Percentiles rank a stretch among this genome's conserved stretches.
phyloP scores from a whole-genome alignment of 345 rosid species.

The Pelargonium nanum region DNA sequence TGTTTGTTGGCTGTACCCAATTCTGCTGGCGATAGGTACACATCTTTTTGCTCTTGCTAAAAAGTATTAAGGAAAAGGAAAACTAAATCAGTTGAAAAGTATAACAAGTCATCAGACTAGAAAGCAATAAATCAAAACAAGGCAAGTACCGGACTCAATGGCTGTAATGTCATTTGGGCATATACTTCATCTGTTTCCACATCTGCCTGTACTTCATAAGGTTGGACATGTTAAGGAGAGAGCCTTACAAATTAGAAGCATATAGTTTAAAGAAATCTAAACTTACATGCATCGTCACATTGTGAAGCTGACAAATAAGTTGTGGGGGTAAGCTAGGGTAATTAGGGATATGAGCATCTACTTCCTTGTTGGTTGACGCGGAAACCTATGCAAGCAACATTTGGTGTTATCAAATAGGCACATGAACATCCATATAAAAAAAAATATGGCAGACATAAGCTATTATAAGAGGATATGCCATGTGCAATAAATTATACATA shows the following conservation, averaged over 20 bases:
- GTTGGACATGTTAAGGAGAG: not conserved
- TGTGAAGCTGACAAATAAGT: too few relatives aligned
- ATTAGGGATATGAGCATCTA: conserved; percentile 50
- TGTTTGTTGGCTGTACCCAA: conserved; percentile 33
- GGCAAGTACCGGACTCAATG: conserved; percentile 35
- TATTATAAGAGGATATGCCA: too few relatives aligned
- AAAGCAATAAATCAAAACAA: not conserved
- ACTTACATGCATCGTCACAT: conserved; percentile 60
- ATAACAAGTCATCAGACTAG: not conserved
- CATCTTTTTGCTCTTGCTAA: conserved; percentile 41
- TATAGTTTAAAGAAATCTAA: not conserved
- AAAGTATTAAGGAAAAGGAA: conserved; percentile 1
- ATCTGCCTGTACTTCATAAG: conserved; percentile 44
- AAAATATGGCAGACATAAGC: too few relatives aligned
- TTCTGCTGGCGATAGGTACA: conserved; percentile 31
- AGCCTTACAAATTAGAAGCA: not conserved
- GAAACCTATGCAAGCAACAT: conserved; percentile 31
- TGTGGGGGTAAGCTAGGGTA: too few relatives aligned
- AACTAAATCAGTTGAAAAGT: not conserved
- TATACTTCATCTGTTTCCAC: conserved; percentile 66
- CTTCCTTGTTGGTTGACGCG: conserved; percentile 44
- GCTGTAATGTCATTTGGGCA: conserved; percentile 76
- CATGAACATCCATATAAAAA: too few relatives aligned
- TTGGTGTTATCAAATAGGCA: too few relatives aligned
- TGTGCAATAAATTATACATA: too few relatives aligned